Evolutionary conservation across 352 stramenopile genomes (phyloP), one percentile per base, ranked within the genome.

Genomic region (Globisporangium cylindrosporum): DNA sequence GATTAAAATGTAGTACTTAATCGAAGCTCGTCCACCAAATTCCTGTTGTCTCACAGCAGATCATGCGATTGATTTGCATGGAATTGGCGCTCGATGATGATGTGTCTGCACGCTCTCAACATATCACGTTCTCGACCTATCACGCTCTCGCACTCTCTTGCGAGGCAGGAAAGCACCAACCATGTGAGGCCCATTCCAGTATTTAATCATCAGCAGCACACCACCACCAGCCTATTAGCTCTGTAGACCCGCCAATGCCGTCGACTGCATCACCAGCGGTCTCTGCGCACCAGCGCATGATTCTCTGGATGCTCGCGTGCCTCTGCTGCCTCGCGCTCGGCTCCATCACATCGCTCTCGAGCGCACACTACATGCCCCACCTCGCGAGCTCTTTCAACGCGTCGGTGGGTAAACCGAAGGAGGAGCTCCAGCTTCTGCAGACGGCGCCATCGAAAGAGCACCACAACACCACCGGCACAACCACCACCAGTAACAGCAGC

Each of bases 321-420:
- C 62, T 75, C 27, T 78, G 73, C 68, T 82, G 76, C 71, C 75
- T 82, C 61, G 66, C 66, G 1, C 59, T 82, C 58, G 76, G 76
- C 5, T 76, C 72, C 20, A 56, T 82, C n/a, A 68, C 67, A 27
- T 75, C 76, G 5, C 78, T 80, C 66, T 63, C 68, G 34, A 74
- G 41, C 57, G 68, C 48, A 20, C 70, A 77, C 36, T 71, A 67
- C 38, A 51, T 73, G 54, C 56, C 64, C 7, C 53, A 54, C 1
- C 18, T 68, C 24, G 38, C 55, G 20, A 55, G 2, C 22, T 24
- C 32, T 7, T 43, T 62, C 29, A 20, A 18, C 24, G 18, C 32
- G 6, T 62, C 49, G 2, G 53, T 41, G 9, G 22, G 22, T 2
- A 15, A n/a, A 9, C 24, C 32, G 53, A 56, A 25, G 2, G 32